Conservation (phyloP, 2,329 filamentous ascomycete species). For the Phaeosphaeriaceae sp. region DNA sequence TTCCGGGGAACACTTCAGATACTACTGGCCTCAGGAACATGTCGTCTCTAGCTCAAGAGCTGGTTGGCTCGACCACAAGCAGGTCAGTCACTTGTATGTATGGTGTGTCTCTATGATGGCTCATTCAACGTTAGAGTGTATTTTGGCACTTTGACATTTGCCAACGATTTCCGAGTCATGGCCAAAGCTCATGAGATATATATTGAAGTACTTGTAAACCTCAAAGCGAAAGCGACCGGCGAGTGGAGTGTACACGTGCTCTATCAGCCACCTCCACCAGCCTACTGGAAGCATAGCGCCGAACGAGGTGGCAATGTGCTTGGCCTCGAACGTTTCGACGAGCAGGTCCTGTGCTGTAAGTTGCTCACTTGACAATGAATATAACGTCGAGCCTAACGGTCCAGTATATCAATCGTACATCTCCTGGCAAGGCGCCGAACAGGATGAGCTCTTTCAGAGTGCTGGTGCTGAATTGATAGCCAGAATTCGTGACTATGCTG, state of each 20-base stretch:
- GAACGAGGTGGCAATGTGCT: constrained; percentile 52
- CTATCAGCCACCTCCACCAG: constrained; percentile 51
- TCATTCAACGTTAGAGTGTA: constrained; percentile 14
- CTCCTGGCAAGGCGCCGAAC: constrained; percentile 27
- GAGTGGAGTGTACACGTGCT: constrained; percentile 44
- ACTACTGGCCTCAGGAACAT: constrained; percentile 32
- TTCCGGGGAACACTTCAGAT: constrained; percentile 32
- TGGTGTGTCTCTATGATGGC: no score
- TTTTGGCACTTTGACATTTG: constrained; percentile 37
- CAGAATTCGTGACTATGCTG: constrained; percentile 20
- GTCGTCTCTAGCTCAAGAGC: constrained; percentile 28
- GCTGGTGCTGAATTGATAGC: constrained; percentile 23
- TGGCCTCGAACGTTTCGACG: constrained; percentile 39
- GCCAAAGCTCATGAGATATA: constrained; percentile 50
- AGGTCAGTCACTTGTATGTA: constrained; percentile 13
- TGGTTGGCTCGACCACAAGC: constrained; percentile 20
- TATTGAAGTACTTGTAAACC: constrained; percentile 44
- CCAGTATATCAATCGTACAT: constrained; percentile 30
- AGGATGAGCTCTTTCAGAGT: constrained; percentile 26
- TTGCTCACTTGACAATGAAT: no score
- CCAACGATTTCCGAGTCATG: constrained; percentile 46
- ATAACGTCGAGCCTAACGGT: no score
- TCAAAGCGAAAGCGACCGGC: constrained; percentile 35
- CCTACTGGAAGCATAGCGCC: constrained; percentile 42
- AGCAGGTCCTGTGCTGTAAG: constrained; percentile 26